Conservation (phyloP, 2,329 filamentous ascomycete genomes). For the Coniochaeta sp. region DNA sequence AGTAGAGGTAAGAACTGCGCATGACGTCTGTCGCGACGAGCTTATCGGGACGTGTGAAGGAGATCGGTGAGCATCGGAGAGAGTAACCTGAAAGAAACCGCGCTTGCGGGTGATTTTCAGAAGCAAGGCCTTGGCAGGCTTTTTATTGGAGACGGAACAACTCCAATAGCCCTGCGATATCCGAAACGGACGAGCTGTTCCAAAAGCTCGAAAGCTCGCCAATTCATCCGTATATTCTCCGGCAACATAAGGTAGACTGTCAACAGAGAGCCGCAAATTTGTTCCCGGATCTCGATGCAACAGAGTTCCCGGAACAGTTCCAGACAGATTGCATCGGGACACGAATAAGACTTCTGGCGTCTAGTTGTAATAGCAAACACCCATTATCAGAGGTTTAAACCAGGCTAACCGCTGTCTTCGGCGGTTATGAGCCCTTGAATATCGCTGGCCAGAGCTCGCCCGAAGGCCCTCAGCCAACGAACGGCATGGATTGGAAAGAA, state of each 20-base stretch:
- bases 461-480: background rate
- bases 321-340: background rate
- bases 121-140: background rate
- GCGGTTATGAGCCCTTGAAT: background rate
- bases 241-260: background rate
- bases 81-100: background rate
- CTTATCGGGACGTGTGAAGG: background rate
- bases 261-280: background rate
- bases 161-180: background rate
- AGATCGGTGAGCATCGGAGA: background rate
- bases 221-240: background rate
- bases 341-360: background rate
- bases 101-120: background rate
- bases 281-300: background rate
- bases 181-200: background rate
- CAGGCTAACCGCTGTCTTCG: background rate
- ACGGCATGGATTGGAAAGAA: background rate
- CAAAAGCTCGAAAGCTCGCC: background rate
- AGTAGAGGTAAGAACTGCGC: background rate
- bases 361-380: too few relatives aligned
- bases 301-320: background rate
- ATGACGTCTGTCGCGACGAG: background rate
- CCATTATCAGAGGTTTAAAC: background rate
- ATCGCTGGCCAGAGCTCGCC: background rate
- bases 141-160: background rate